Conservation (phyloP, 2,329 filamentous ascomycete species). For the Stylonectria norvegica region DNA sequence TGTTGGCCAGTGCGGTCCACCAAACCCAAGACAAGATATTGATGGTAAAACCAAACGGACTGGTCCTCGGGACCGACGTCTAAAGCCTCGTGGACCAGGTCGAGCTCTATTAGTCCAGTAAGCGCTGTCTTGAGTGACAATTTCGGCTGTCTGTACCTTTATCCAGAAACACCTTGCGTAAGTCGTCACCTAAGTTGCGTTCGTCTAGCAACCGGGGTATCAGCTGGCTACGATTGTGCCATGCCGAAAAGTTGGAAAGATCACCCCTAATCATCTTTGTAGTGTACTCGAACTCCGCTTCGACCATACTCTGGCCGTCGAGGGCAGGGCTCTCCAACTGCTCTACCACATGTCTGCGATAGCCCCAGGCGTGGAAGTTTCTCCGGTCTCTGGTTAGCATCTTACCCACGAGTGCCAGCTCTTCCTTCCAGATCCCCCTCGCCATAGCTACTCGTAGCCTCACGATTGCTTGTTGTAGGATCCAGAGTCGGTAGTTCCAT, state of each 20-base stretch:
- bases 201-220: slow-evolving; percentile 74
- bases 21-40: slow-evolving; percentile 74
- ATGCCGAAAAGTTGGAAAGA: slow-evolving; percentile 94
- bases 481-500: slow-evolving; percentile 93
- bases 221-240: slow-evolving; percentile 85
- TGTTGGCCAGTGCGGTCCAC: slow-evolving; percentile 46
- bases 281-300: slow-evolving; percentile 85
- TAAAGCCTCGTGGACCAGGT: slow-evolving; percentile 70
- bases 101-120: slow-evolving; percentile 55
- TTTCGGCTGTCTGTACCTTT: slow-evolving; percentile 48
- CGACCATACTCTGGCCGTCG: slow-evolving; percentile 61
- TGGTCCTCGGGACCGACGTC: slow-evolving; percentile 92
- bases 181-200: slow-evolving; percentile 58
- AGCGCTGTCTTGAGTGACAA: background rate
- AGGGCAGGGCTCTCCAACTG: slow-evolving; percentile 62
- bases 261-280: slow-evolving; percentile 81
- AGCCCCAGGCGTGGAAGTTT: slow-evolving; percentile 97
- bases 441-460: slow-evolving; percentile 57
- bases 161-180: slow-evolving; percentile 68
- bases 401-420: slow-evolving; percentile 77
- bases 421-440: slow-evolving; percentile 73
- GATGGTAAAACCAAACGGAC: slow-evolving; percentile 95
- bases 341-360: slow-evolving; percentile 75
- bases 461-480: slow-evolving; percentile 67
- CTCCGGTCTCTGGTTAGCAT: slow-evolving; percentile 84